A percentile compares a stretch with the other conserved stretches of the same genome.
These are phyloP conservation scores for Hanseniaspora hatyaiensis DNA, from an alignment of 805 yeast species.

Conservation along the genomic window DNA sequence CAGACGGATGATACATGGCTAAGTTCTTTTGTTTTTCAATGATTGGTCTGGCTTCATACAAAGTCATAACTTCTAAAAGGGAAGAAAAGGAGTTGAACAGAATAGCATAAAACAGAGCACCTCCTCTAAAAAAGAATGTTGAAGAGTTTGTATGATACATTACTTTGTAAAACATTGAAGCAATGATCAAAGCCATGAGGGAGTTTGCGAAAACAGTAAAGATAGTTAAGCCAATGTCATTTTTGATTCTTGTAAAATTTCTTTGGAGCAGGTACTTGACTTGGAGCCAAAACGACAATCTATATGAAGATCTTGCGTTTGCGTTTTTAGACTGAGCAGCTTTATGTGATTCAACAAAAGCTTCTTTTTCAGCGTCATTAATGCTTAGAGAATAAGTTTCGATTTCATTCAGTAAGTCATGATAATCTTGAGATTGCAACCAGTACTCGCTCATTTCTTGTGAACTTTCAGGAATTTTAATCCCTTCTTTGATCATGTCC, in stretches of 20 bases:
- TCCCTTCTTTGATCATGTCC: conserved; percentile 33
- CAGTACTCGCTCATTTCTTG: conserved; percentile 42
- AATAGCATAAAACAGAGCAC: conserved; percentile 53
- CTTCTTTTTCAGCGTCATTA: conserved; percentile 16
- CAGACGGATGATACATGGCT: conserved; percentile 49
- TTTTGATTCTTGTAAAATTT: conserved; percentile 37
- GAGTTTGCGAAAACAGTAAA: conserved; percentile 35
- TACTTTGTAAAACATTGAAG: conserved; percentile 45
- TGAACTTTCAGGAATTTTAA: conserved; percentile 41
- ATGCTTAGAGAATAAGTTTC: conserved; percentile 27
- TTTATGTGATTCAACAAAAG: conserved; percentile 30
- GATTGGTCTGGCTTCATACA: conserved; percentile 45
- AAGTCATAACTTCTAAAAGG: conserved; percentile 41
- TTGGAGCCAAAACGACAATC: conserved; percentile 40
- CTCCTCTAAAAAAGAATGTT: conserved; percentile 42
- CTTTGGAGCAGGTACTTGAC: conserved; percentile 36
- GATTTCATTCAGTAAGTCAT: conserved; percentile 33
- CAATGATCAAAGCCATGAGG: conserved; percentile 40
- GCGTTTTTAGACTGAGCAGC: conserved; percentile 40
- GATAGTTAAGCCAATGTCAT: conserved; percentile 35
- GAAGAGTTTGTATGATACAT: conserved; percentile 28
- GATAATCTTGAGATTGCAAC: conserved; percentile 37
- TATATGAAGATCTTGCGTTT: conserved; percentile 37
- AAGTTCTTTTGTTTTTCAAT: conserved; percentile 49
- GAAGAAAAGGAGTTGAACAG: conserved; percentile 54